phyloP scores from a whole-genome alignment of 1,139 yeast genomes.

The Hyphopichia fennica region DNA sequence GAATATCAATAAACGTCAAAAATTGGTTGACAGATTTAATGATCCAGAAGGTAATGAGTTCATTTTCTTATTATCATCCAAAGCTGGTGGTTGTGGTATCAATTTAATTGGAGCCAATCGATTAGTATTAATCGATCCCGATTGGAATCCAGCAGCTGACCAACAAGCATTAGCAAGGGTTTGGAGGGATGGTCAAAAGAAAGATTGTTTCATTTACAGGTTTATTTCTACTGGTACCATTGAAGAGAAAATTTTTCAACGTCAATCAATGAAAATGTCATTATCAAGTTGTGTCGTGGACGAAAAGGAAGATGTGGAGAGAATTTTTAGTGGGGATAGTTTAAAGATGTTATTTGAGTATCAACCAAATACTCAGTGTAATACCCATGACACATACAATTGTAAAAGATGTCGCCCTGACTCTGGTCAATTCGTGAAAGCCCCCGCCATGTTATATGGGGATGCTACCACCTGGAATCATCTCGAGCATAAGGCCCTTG shows the following conservation, averaged over 20 bases:
- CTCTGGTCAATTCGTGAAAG: slow-evolving; percentile 56
- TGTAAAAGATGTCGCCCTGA: slow-evolving; percentile 76
- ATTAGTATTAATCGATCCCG: slow-evolving; percentile 86
- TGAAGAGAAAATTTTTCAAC: slow-evolving; percentile 93
- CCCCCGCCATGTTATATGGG: slow-evolving; percentile 94
- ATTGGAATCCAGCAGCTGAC: slow-evolving; percentile 99
- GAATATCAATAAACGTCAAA: slow-evolving; percentile 90
- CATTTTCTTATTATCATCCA: slow-evolving; percentile 83
- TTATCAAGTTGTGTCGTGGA: slow-evolving; percentile 95
- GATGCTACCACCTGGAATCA: slow-evolving; percentile 99
- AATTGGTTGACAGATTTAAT: slow-evolving; percentile 86
- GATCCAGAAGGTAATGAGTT: slow-evolving; percentile 89
- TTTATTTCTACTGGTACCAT: slow-evolving; percentile 94
- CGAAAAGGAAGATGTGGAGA: slow-evolving; percentile 91
- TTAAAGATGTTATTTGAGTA: slow-evolving; percentile 74
- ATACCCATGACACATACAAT: slow-evolving; percentile 89
- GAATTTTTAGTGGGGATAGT: slow-evolving; percentile 82
- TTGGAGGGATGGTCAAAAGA: slow-evolving; percentile 99
- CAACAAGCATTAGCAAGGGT: slow-evolving; percentile 98
- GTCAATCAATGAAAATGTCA: slow-evolving; percentile 95
- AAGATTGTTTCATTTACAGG: slow-evolving; percentile 92
- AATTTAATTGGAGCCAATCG: slow-evolving; percentile 96
- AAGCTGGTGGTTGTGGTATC: slow-evolving; percentile 99
- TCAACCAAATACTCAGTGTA: slow-evolving; percentile 69
- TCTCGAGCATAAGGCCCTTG: slow-evolving; percentile 60